phyloP scores from a whole-genome alignment of 1,284 basidiomycete genomes.

The Rhizopogon hawkerae region DNA sequence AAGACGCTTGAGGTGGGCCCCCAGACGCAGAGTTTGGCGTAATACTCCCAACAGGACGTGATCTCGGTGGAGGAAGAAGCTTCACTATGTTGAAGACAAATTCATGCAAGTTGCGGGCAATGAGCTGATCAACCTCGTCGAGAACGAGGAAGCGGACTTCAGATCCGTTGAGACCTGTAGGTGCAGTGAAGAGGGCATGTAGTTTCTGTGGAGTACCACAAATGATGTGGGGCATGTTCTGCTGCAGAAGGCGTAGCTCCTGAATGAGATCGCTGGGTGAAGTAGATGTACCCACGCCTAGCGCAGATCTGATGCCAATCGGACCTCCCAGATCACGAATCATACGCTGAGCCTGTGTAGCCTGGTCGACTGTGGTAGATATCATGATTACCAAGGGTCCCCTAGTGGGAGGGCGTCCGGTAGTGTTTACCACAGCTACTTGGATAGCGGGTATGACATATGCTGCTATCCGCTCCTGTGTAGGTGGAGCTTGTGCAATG shows the following conservation, averaged over 20 bases:
- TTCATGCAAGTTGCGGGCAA: constrained; percentile 93
- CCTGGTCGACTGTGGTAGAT: constrained; percentile 97
- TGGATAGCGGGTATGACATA: constrained; percentile 94
- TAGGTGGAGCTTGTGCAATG: constrained; percentile 96
- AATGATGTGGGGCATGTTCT: constrained; percentile 89
- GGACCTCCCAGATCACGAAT: constrained; percentile 89
- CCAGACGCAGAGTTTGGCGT: constrained; percentile 34
- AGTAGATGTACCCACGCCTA: constrained; percentile 73
- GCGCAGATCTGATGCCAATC: constrained; percentile 80
- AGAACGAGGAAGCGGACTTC: constrained; percentile 90
- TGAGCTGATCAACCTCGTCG: constrained; percentile 96
- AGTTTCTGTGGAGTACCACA: constrained; percentile 97
- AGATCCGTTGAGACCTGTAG: constrained; percentile 64
- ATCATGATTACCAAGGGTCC: constrained; percentile 89
- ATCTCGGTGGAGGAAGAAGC: constrained; percentile 77
- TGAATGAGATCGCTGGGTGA: constrained; percentile 59
- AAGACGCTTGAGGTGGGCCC: constrained; percentile 31
- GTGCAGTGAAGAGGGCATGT: constrained; percentile 82
- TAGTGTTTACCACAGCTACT: constrained; percentile 61
- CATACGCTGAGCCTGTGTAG: constrained; percentile 96
- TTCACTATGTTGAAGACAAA: constrained; percentile 91
- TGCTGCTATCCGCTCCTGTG: constrained; percentile 95
- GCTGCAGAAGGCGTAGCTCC: constrained; percentile 78
- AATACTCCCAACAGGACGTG: constrained; percentile 43
- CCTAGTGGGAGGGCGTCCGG: constrained; percentile 46